Evolutionary conservation across 2,329 filamentous ascomycete genomes (phyloP), one percentile per base, ranked within the genome.

Genomic region (Ascocoryne sarcoides): DNA sequence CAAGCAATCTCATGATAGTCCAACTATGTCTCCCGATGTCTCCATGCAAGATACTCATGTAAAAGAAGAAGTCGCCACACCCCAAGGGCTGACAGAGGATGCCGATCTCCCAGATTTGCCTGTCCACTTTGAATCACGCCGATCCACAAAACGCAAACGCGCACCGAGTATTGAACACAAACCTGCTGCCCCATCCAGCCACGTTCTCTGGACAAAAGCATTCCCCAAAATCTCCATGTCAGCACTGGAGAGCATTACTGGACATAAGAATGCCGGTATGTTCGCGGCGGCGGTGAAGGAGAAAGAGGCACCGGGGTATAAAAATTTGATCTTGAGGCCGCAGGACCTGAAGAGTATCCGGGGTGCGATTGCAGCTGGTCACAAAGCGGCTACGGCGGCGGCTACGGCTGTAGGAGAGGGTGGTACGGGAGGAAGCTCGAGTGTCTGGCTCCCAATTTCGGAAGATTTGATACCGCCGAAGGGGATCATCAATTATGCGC

Each of bases 401-500:
- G 68, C 69, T 37, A 74, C 84, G 31, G 23, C 23, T 7, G n/a
- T n/a, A n/a, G n/a, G n/a, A n/a, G 75, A 75, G 31, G 75, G 75
- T 14, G 31, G 71, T 14, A 78, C 80, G 38, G 68, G 72, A 3
- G 70, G 68, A 32, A 69, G 68, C 2, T 67, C 71, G 5, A 72
- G 66, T 42, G 67, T 84, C 15, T 76, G 73, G 69, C 65, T 90
- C 5, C 78, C 84, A 7, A 73, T 84, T 42, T 82, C 76, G 2
- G 74, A 81, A 36, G 86, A 95, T 42, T 69, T 95, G 18, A 71
- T 90, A 2, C 86, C 90, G 2, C 90, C 92, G 0, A 85, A 80
- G 53, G 86, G 81, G 15, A 95, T 96, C 53, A 85, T 96, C 62
- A 96, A 96, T 62, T 89, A 84, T 37, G 79, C 83, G 1, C 92